Evolutionary conservation across 805 yeast genomes (phyloP).

Genomic region (Hanseniaspora mollemarum): DNA sequence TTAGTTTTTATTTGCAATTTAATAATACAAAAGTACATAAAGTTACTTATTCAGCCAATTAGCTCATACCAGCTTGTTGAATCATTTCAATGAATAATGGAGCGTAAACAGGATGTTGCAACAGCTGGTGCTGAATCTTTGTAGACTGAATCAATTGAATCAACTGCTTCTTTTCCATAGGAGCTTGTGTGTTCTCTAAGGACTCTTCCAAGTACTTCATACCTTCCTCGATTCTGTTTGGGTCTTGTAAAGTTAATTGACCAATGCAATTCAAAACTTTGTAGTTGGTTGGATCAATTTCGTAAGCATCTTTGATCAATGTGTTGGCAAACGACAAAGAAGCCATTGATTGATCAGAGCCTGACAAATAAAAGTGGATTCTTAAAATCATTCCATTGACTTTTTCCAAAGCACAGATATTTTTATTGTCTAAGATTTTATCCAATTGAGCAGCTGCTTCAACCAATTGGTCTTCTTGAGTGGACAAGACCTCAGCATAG

Average conservation of each 20-base stretch:
- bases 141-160: slow-evolving; percentile 87
- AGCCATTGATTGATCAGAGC: slow-evolving; percentile 39
- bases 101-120: slow-evolving; percentile 10
- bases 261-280: slow-evolving; percentile 85
- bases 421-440: slow-evolving; percentile 9
- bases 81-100: slow-evolving; percentile 15
- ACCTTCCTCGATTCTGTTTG: slow-evolving; percentile 64
- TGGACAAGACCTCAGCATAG: slow-evolving; percentile 86
- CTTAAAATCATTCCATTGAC: slow-evolving; percentile 14
- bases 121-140: slow-evolving; percentile 72
- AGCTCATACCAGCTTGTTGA: slow-evolving; percentile 14
- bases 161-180: slow-evolving; percentile 81
- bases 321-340: slow-evolving; percentile 47
- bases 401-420: slow-evolving; percentile 13
- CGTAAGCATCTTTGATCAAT: slow-evolving; percentile 61
- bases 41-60: too few species aligned
- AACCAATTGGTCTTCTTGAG: slow-evolving; percentile 47
- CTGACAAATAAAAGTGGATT: slow-evolving; percentile 25
- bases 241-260: slow-evolving; percentile 75
- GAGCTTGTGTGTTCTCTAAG: slow-evolving; percentile 67
- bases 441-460: slow-evolving; percentile 34
- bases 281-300: slow-evolving; percentile 78
- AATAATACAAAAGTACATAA: too few species aligned
- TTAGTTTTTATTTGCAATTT: neutral
- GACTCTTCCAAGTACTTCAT: slow-evolving; percentile 71